Evolutionary conservation across 1,284 basidiomycete genomes (phyloP).

Genomic region (Fomitopsis palustris): DNA sequence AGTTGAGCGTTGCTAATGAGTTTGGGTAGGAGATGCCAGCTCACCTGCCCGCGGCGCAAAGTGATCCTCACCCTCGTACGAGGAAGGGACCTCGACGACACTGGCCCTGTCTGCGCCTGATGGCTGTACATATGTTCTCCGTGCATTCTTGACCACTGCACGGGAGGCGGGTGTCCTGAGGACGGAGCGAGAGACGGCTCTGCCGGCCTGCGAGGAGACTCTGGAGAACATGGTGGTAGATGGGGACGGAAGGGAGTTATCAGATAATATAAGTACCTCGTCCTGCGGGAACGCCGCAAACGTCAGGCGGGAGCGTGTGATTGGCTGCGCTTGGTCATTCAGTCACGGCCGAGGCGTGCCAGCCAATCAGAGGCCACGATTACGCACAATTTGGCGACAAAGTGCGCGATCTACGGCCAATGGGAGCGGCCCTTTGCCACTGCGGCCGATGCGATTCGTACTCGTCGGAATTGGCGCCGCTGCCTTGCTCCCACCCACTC

Average conservation of each 20-base stretch:
- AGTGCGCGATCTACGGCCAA: neutral
- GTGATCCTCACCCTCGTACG: constrained; percentile 67
- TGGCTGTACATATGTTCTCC: constrained; percentile 64
- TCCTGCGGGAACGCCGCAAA: neutral
- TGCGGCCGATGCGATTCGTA: constrained; percentile 5
- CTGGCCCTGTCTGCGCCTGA: constrained; percentile 77
- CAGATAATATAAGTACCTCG: constrained; percentile 23
- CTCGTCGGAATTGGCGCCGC: constrained; percentile 3
- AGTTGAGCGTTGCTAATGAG: neutral
- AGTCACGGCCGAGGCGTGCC: constrained; percentile 4
- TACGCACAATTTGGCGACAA: neutral
- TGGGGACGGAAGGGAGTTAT: constrained; percentile 23
- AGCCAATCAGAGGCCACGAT: neutral
- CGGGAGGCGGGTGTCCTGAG: constrained; percentile 19
- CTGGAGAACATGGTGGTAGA: constrained; percentile 51
- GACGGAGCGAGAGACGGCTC: constrained; percentile 33
- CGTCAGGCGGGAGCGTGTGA: constrained; percentile 3
- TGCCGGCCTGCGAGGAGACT: constrained; percentile 45
- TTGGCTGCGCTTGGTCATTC: constrained; percentile 9
- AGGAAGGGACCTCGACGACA: constrained; percentile 72
- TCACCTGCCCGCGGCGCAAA: constrained; percentile 71
- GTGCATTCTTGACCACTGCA: constrained; percentile 20
- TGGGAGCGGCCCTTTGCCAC: neutral
- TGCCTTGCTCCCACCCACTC: constrained; percentile 13
- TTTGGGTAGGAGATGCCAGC: constrained; percentile 12